Evolutionary conservation across 2,329 filamentous ascomycete genomes (phyloP), one percentile per base, ranked within the genome.

Genomic region (Periconia digitata): DNA sequence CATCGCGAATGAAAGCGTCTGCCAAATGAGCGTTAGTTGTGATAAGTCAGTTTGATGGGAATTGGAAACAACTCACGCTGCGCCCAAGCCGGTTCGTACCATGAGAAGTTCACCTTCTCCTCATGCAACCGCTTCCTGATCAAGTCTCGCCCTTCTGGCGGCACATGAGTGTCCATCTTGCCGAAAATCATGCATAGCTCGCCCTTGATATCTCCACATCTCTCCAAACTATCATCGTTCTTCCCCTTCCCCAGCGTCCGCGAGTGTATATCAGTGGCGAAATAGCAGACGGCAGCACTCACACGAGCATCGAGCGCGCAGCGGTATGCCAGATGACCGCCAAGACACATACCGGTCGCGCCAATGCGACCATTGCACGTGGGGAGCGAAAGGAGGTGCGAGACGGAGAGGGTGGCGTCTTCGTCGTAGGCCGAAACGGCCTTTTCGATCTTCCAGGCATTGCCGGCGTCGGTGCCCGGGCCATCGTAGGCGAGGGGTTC

Each of bases 141-240:
- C 57, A 95, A 72, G 71, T 95, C 90, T 16, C 92, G 81, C 2
- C 92, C 92, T 35, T 82, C 82, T 32, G 90, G 84, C 1, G 90
- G 90, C 13, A 96, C 91, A 70, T 96, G 92, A 49, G 85, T 95
- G 71, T 96, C 92, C 68, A 87, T 85, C 72, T 95, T 87, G 44
- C 92, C 92, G 67, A 95, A 95, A 65, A 96, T 95, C 84, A 96
- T 87, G 50, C 89, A 80, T 15, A 94, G 74, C 71, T 96, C 92
- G 15, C 84, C 88, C 66, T 84, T 84, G 70, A 95, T 87, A 57
- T 87, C 83, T 6, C 72, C 68, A 15, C 89, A 80, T 40, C 85
- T 70, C 15, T 75, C 71, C 39, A 89, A 67, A 55, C 78, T 82
- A 62, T 88, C 81, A 64, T 89, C 85, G 18, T 76, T 77, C 67